Evolutionary conservation across 441 rosid species (phyloP), one percentile per base, ranked within the genome.

Genomic region (Pelargonium australe): DNA sequence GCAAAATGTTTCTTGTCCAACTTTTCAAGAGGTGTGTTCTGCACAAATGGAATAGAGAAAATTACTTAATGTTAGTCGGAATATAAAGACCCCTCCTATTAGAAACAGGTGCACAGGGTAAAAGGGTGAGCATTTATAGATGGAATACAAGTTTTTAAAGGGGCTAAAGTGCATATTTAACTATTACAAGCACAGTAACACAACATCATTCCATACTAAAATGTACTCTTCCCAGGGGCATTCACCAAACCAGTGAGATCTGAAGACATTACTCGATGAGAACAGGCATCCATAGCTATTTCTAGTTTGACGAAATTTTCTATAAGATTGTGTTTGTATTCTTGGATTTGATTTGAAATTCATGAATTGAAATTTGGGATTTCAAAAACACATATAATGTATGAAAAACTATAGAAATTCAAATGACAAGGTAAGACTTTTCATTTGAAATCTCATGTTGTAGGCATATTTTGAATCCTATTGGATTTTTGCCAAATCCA

Each of bases 1-100:
- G 87, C 91, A 85, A 95, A 92, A 79, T 92, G 95, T 76, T 91
- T 95, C 84, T 81, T 90, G 80, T 91, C 97, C 84, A 92, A 82
- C 77, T 81, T 84, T 66, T 90, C 97, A 72, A 95, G 79, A 70
- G 95, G 86, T 0, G 86, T 88, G 77, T 88, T 68, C 97, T 95
- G 89, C 77, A 80, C 9, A 74, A 49, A 45, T 17, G 28, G 51
- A 68, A 14, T 28, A 68, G 20, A 67, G 34, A 70, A 11, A 40
- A 66, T 58, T 57, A 57, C 71, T 34, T 4, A 51, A 57, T 5
- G 9, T 57, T 8, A 57, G 9, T 40, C 43, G 4, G 23, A 25
- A 57, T 14, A 57, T 57, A 57, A 34, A 34, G 7, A 3, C 40
- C 62, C 62, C 9, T 57, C 25, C 10, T 5, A 57, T 57, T 57